Evolutionary conservation across 495 filamentous ascomycete genomes (phyloP), one percentile per base, ranked within the genome.

Genomic region (Halenospora varia): DNA sequence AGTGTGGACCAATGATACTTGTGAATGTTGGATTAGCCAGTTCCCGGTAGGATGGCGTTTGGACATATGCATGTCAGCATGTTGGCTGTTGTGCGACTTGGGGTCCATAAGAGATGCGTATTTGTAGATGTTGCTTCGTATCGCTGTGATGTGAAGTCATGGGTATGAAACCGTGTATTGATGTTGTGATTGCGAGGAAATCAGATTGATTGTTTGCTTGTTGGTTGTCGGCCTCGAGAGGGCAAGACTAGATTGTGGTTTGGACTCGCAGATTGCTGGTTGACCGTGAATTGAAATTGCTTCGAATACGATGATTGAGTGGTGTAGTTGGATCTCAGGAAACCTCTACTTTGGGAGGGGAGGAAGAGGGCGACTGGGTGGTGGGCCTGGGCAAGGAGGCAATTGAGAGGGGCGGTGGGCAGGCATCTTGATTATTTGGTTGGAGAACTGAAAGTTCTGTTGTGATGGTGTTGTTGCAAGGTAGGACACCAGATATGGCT

Each of bases 331-430:
- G 65, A 71, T 71, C 63, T 71, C 64, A 62, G 61, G 59, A 57
- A 75, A 75, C 62, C 68, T 78, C 71, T 87, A 82, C 77, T 88
- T 88, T 66, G 88, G 88, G 39, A 90, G 81, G 68, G 88, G 88
- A 68, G 89, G 89, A 18, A 93, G 85, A 74, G 89, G 89, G 57
- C 89, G 82, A 74, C 84, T 89, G 39, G 89, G 89, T 67, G 89
- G 89, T 60, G 89, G 89, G 66, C 89, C 89, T 2, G 89, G 89
- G 82, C 88, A 91, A 63, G 89, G 89, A 78, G 89, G 89, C 62
- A 91, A 85, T 61, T 83, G 79, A 65, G 83, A 82, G 51, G 86
- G 80, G 66, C 83, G 82, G 73, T 88, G 79, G 66, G 77, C 78
- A 79, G 84, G 83, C 84, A 87, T 86, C 62, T 70, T 82, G 75